phyloP scores from a whole-genome alignment of 768 basidiomycete genomes.

The Coprinopsis marcescibilis region DNA sequence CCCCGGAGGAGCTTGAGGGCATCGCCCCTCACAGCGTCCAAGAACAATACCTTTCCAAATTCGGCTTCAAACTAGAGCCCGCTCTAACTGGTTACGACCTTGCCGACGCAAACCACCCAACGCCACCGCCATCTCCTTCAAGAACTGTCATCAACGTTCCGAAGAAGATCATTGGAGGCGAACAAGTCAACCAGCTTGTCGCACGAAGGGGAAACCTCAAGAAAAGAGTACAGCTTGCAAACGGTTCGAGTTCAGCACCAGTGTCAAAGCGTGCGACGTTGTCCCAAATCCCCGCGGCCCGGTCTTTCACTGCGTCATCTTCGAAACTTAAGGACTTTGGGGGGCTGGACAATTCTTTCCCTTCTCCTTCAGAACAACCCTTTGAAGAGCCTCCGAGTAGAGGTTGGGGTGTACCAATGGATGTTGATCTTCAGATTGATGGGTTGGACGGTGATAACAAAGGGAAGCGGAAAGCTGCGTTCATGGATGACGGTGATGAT shows the following conservation, averaged over 20 bases:
- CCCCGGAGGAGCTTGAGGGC: conserved; percentile 72
- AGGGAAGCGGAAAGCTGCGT: conserved; percentile 46
- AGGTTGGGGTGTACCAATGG: conserved; percentile 37
- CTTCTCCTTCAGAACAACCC: conserved; percentile 43
- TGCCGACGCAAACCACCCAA: conserved; percentile 24
- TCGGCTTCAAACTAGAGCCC: conserved; percentile 65
- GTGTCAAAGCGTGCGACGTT: conserved; percentile 33
- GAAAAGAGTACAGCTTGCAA: conserved; percentile 38
- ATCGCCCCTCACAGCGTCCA: conserved; percentile 71
- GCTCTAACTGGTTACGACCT: conserved; percentile 72
- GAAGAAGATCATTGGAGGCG: conserved; percentile 35
- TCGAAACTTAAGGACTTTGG: conserved; percentile 17
- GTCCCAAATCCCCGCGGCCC: conserved; percentile 23
- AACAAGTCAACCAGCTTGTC: conserved; percentile 66
- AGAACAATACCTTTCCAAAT: conserved; percentile 75
- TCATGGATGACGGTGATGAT: conserved; percentile 34
- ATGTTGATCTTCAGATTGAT: conserved; percentile 51
- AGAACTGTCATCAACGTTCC: conserved; percentile 25
- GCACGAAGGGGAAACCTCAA: conserved; percentile 64
- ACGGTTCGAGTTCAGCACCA: conserved; percentile 19
- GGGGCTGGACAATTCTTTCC: conserved; percentile 32
- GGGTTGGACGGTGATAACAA: conserved; percentile 36
- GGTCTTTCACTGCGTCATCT: conserved; percentile 12
- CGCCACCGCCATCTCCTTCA: conserved; percentile 23
- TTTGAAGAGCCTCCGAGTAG: conserved; percentile 25